Conservation (phyloP, 495 filamentous ascomycete genomes). For the Penicillium atrosanguineum region DNA sequence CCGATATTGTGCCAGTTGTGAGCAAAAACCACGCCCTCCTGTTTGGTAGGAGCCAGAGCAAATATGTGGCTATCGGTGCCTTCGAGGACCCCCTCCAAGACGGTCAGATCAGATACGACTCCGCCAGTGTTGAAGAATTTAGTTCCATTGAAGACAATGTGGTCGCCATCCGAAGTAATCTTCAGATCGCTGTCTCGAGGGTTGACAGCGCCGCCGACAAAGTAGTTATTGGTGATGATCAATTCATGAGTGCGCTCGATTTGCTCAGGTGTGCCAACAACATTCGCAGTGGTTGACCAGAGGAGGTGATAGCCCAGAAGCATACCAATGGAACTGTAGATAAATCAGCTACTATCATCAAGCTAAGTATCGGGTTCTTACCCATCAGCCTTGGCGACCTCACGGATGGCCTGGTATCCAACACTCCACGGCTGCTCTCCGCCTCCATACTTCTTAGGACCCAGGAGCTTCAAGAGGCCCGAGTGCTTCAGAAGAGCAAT, state of each 20-base stretch:
- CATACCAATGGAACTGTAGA: conserved; percentile 50
- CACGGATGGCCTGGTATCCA: conserved; percentile 55
- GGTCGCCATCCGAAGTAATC: conserved; percentile 49
- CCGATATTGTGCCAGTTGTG: conserved; percentile 64
- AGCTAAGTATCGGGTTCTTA: conserved; percentile 8
- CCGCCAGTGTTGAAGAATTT: conserved; percentile 65
- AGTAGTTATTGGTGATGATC: conserved; percentile 59
- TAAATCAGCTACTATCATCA: not conserved
- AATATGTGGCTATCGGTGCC: conserved; percentile 58
- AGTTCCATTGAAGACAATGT: conserved; percentile 54
- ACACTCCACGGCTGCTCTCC: conserved; percentile 56
- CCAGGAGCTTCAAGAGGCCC: conserved; percentile 54
- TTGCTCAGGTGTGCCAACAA: conserved; percentile 56
- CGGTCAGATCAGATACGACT: conserved; percentile 59
- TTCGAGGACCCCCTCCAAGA: conserved; percentile 56
- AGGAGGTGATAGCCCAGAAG: conserved; percentile 60
- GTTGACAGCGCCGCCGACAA: conserved; percentile 62
- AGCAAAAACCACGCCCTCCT: conserved; percentile 53
- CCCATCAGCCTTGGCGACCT: conserved; percentile 59
- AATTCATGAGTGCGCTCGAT: conserved; percentile 47
- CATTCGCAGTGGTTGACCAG: conserved; percentile 55
- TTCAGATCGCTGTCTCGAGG: conserved; percentile 57
- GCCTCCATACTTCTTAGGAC: conserved; percentile 53
- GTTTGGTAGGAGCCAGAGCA: conserved; percentile 49
- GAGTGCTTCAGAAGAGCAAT: conserved; percentile 55